Evolutionary conservation across 2,329 filamentous ascomycete species (phyloP).

Genomic region (Nemania bipapillata): DNA sequence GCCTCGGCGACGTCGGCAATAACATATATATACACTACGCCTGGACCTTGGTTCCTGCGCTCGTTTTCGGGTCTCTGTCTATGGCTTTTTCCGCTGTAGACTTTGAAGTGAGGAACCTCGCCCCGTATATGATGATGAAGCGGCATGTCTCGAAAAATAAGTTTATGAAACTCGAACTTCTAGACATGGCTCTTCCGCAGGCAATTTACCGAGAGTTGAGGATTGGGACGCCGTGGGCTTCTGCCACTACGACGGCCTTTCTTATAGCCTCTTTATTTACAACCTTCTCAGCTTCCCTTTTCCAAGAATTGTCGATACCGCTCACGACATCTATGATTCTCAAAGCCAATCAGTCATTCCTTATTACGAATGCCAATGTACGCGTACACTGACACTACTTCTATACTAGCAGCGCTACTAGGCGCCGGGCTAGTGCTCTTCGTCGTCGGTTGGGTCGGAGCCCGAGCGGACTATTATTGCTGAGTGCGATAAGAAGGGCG

Average conservation of each 20-base stretch:
- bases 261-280: constrained; percentile 22
- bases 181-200: constrained; percentile 4
- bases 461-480: constrained; percentile 22
- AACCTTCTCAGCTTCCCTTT: constrained; percentile 17
- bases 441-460: constrained; percentile 30
- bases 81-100: constrained; percentile 1
- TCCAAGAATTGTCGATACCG: constrained; percentile 1
- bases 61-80: constrained; percentile 3
- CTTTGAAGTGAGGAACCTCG: not conserved
- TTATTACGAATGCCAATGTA: not conserved
- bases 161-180: constrained; percentile 8
- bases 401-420: constrained; percentile 16
- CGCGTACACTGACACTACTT: not conserved
- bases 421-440: constrained; percentile 23
- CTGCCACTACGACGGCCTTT: constrained; percentile 1
- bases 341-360: not conserved
- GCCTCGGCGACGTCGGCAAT: constrained; percentile 4
- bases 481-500: constrained; percentile 31
- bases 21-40: constrained; percentile 10
- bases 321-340: not conserved
- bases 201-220: constrained; percentile 1
- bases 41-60: constrained; percentile 12
- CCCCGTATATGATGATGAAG: not conserved
- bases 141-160: not conserved
- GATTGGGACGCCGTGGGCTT: not conserved